Evolutionary conservation across 2,329 filamentous ascomycete species (phyloP), one percentile per base, ranked within the genome.

Genomic region (Neopestalotiopsis clavispora): DNA sequence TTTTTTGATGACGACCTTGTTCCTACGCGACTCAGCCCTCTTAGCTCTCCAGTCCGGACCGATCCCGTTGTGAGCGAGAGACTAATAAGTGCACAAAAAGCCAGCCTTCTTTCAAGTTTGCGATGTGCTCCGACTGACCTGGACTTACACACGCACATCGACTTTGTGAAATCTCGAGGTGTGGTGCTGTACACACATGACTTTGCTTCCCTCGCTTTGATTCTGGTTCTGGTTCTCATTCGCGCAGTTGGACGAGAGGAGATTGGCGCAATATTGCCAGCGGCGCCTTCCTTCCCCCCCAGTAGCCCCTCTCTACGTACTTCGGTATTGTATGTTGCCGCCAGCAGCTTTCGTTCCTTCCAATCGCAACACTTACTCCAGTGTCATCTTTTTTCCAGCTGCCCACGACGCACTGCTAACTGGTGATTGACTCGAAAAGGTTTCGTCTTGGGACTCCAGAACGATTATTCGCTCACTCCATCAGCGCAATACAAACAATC

Each of bases 1-100:
- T 65, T 65, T 58, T 49, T 65, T 58, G 49, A 58, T 66, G 64
- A 66, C 64, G 64, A 66, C 64, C 45, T 34, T 57, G 23, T 40
- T 66, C 14, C 64, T 45, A 34, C n/a, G 64, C 42, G 30, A 58
- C 49, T 66, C 45, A 66, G 62, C 59, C 59, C 59, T 62, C 59
- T 23, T 62, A 17, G 30, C 57, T 59, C 57, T 38, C 17, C n/a
- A 52, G 45, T n/a, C 17, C 45, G 20, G 20, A 38, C 57, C 23
- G 23, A 28, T 28, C 30, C 57, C 57, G 23, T 59, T 17, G 57
- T 59, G 57, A 59, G 20, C 13, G 13, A 59, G 57, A 59, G 23
- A 28, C 23, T 28, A 28, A 20, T 59, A 58, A 5, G 13, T 58
- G 34, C 57, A 59, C 57, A 59, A 59, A 59, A 59, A 30, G 30